Conservation (phyloP, 352 stramenopile species). For the Phytophthora tentaculata region DNA sequence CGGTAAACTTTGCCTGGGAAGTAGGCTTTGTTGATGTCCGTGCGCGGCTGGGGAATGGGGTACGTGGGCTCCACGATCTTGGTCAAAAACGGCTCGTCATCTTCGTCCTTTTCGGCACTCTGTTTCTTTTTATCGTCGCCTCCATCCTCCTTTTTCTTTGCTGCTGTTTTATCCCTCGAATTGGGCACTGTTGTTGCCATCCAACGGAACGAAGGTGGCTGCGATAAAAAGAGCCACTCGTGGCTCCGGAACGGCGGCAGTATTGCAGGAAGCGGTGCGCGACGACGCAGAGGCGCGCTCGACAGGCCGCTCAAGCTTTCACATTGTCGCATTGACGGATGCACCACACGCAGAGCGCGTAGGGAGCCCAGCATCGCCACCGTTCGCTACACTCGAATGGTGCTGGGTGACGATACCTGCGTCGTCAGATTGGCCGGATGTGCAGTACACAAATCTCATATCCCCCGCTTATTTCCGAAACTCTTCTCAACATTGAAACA, state of each 20-base stretch:
- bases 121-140: conserved; percentile 2
- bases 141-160: background rate
- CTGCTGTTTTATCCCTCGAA: background rate
- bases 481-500: background rate
- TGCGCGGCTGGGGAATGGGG: conserved; percentile 57
- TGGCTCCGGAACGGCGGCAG: conserved; percentile 9
- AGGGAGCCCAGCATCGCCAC: conserved; percentile 34
- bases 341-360: conserved; percentile 23
- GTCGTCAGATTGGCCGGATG: conserved; percentile 5
- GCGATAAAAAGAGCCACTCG: conserved; percentile 12
- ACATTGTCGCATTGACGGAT: conserved; percentile 6
- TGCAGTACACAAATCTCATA: conserved; percentile 2
- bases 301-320: conserved; percentile 16
- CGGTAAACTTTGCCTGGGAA: conserved; percentile 85
- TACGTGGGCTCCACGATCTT: conserved; percentile 52
- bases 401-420: conserved; percentile 11
- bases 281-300: conserved; percentile 8
- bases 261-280: conserved; percentile 5
- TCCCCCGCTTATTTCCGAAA: conserved; percentile 2
- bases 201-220: conserved; percentile 26
- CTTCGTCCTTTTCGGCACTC: background rate
- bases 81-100: conserved; percentile 43
- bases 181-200: conserved; percentile 16
- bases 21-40: conserved; percentile 88
- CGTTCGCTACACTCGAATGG: conserved; percentile 12